phyloP scores from a whole-genome alignment of 2,329 filamentous ascomycete species.

The Phyllosticta citriasiana region DNA sequence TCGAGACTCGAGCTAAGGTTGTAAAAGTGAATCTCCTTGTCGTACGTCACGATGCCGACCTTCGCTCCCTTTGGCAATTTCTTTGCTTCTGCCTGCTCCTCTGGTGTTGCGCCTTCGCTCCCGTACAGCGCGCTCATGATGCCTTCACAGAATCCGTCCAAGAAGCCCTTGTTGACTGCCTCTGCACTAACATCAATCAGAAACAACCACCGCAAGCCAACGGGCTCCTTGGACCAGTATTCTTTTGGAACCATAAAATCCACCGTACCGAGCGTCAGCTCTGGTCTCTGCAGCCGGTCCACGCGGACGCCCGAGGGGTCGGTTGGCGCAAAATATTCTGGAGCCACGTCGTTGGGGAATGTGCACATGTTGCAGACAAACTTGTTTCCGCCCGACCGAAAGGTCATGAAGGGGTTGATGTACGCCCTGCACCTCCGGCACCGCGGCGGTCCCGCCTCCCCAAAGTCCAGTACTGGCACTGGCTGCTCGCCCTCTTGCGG shows the following conservation, averaged over 20 bases:
- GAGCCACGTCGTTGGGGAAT: constrained; percentile 85
- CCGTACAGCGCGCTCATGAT: constrained; percentile 80
- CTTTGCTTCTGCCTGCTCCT: constrained; percentile 41
- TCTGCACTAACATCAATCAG: constrained; percentile 90
- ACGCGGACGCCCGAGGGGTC: constrained; percentile 78
- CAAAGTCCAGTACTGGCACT: constrained; percentile 91
- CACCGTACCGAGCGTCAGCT: constrained; percentile 83
- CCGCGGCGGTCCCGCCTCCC: constrained; percentile 77
- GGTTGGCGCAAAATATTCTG: constrained; percentile 88
- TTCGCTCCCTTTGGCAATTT: constrained; percentile 68
- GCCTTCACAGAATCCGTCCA: constrained; percentile 84
- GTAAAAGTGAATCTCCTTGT: constrained; percentile 97
- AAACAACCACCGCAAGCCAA: constrained; percentile 80
- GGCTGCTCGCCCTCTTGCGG: constrained; percentile 76
- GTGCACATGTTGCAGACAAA: constrained; percentile 98
- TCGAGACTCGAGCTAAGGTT: constrained; percentile 74
- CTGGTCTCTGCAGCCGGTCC: constrained; percentile 79
- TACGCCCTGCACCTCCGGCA: constrained; percentile 91
- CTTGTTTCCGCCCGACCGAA: constrained; percentile 86
- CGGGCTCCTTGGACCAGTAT: constrained; percentile 93
- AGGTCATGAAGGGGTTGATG: constrained; percentile 99
- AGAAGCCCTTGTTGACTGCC: constrained; percentile 78
- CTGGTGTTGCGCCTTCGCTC: constrained; percentile 41
- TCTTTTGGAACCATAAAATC: constrained; percentile 97
- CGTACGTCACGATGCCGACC: constrained; percentile 90